Percentiles rank a stretch among this genome's conserved stretches.
phyloP scores from a whole-genome alignment of 2,329 filamentous ascomycete species.

The Fusarium neocosmosporiellum region DNA sequence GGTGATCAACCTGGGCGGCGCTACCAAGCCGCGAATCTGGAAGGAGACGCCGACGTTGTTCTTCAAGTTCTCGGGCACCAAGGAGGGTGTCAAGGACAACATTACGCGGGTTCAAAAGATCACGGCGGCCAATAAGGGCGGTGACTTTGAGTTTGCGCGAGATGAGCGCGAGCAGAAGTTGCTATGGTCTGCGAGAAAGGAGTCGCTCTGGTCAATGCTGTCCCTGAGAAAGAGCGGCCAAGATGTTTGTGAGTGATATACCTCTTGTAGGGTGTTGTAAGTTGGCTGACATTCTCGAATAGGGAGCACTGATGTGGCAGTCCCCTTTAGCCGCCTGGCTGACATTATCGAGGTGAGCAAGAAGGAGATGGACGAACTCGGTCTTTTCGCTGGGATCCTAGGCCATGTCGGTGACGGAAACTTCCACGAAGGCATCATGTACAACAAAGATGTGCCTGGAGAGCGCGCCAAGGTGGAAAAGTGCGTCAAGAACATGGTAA shows the following conservation, averaged over 20 bases:
- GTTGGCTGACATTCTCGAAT: neutral
- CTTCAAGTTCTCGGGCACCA: slow-evolving; percentile 88
- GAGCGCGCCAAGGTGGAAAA: slow-evolving; percentile 81
- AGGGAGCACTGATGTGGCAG: slow-evolving; percentile 86
- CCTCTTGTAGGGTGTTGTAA: neutral
- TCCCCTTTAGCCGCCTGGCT: slow-evolving; percentile 79
- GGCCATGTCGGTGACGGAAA: slow-evolving; percentile 95
- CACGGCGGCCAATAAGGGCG: slow-evolving; percentile 71
- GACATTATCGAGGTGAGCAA: slow-evolving; percentile 87
- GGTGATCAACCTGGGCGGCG: slow-evolving; percentile 80
- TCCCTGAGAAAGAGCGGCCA: slow-evolving; percentile 73
- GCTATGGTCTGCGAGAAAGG: slow-evolving; percentile 84
- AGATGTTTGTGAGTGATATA: slow-evolving; percentile 69
- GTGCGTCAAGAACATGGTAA: slow-evolving; percentile 90
- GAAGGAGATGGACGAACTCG: slow-evolving; percentile 87
- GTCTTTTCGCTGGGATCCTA: slow-evolving; percentile 86
- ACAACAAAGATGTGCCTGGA: slow-evolving; percentile 74
- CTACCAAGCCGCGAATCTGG: slow-evolving; percentile 76
- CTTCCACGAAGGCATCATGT: slow-evolving; percentile 94
- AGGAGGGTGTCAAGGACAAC: slow-evolving; percentile 81
- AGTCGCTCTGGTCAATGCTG: slow-evolving; percentile 86
- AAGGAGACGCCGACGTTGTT: slow-evolving; percentile 82
- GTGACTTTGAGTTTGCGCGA: slow-evolving; percentile 80
- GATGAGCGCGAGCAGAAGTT: slow-evolving; percentile 77
- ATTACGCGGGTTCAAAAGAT: slow-evolving; percentile 76